These are phyloP conservation scores for Sphagnurus paluster DNA, from an alignment of 1,284 basidiomycete species.

Conservation along the genomic window DNA sequence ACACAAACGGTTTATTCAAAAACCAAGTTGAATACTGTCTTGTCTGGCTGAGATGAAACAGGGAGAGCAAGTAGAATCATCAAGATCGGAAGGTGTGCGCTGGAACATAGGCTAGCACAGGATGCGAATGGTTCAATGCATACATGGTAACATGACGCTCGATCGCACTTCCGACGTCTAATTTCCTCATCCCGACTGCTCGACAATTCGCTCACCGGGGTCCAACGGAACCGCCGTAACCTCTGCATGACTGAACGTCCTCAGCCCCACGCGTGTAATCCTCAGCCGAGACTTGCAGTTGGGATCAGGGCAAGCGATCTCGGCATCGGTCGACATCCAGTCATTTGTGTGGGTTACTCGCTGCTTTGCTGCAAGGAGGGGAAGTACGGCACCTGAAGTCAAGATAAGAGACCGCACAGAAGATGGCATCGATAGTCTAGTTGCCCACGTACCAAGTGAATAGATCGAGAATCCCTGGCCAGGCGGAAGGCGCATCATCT, in stretches of 20 bases:
- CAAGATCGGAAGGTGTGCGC: too few species aligned
- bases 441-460: conserved; percentile 46
- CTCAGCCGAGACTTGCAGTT: conserved; percentile 56
- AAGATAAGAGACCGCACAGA: not conserved
- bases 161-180: too few species aligned
- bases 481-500: conserved; percentile 58
- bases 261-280: conserved; percentile 48
- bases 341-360: conserved; percentile 52
- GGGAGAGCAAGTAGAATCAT: too few species aligned
- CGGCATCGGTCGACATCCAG: conserved; percentile 67
- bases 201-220: not conserved
- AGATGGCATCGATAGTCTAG: not conserved
- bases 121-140: too few species aligned
- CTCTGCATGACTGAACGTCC: conserved; percentile 54
- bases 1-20: too few species aligned
- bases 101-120: too few species aligned
- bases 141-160: too few species aligned
- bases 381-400: conserved; percentile 51
- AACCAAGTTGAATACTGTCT: too few species aligned
- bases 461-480: conserved; percentile 67
- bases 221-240: conserved; percentile 51
- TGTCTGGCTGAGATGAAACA: too few species aligned
- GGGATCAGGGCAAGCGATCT: conserved; percentile 66
- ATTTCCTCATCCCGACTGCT: too few species aligned
- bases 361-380: conserved; percentile 64